phyloP scores from a whole-genome alignment of 2,329 filamentous ascomycete genomes.

The Alternaria sp. region DNA sequence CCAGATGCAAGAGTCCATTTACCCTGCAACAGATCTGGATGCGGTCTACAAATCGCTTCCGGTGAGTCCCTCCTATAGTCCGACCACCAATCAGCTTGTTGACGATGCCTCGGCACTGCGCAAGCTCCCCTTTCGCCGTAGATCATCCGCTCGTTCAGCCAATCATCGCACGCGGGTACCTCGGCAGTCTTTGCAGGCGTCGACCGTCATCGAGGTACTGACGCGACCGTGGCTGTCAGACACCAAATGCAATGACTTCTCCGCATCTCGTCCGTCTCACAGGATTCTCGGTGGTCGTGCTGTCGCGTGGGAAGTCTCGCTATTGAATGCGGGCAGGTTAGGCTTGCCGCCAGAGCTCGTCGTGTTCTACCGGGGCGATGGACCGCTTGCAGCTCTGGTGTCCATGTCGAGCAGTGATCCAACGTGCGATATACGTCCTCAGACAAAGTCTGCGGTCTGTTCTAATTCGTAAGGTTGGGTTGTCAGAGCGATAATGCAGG shows the following conservation, averaged over 20 bases:
- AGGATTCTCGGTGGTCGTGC: too few relatives aligned
- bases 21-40: not conserved
- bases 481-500: not conserved
- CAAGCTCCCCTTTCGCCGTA: not conserved
- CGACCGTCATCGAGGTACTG: not conserved
- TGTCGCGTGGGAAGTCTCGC: not conserved
- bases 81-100: not conserved
- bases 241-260: not conserved
- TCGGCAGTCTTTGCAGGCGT: not conserved
- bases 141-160: not conserved
- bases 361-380: not conserved
- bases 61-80: not conserved
- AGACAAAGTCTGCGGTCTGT: not conserved
- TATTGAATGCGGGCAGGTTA: not conserved
- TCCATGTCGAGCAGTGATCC: fast-evolving
- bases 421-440: not conserved
- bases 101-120: not conserved
- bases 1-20: not conserved
- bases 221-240: not conserved
- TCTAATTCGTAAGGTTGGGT: not conserved
- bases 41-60: not conserved
- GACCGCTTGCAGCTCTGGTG: not conserved
- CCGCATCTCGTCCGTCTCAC: not conserved
- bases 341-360: not conserved
- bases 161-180: not conserved